Percentiles rank a stretch among this genome's conserved stretches.
Evolutionary conservation across 2,329 filamentous ascomycete genomes (phyloP).

Genomic region (Capronia epimyces): DNA sequence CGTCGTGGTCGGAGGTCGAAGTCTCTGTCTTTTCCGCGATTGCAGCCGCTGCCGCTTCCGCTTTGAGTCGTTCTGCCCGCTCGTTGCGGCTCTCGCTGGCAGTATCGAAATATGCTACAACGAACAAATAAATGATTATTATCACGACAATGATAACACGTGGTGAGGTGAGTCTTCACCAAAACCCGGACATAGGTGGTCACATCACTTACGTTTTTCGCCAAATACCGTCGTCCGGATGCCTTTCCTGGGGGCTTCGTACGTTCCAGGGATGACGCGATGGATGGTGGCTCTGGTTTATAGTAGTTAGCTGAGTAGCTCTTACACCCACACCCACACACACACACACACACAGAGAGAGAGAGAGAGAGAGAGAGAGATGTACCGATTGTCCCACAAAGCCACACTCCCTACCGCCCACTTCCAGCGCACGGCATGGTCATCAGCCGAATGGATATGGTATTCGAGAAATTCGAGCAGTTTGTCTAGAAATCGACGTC

Average conservation of each 20-base stretch:
- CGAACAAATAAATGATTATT: background rate
- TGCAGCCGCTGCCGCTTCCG: background rate
- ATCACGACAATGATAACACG: background rate
- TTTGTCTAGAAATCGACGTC: constrained; percentile 8
- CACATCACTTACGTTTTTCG: constrained; percentile 39
- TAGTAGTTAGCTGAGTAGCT: background rate
- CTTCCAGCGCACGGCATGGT: constrained; percentile 49
- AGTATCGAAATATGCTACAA: constrained; percentile 22
- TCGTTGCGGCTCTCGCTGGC: constrained; percentile 26
- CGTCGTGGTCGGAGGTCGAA: no score
- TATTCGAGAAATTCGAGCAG: constrained; percentile 26
- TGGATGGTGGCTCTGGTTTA: constrained; percentile 35
- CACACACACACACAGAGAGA: no score
- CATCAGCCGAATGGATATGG: constrained; percentile 48
- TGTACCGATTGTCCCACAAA: constrained; percentile 47
- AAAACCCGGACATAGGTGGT: background rate
- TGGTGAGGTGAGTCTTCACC: background rate
- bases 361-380: no score
- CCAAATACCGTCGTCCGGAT: constrained; percentile 44
- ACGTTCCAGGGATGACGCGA: constrained; percentile 42
- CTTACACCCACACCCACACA: no score
- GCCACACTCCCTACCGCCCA: constrained; percentile 48
- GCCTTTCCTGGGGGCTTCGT: constrained; percentile 36
- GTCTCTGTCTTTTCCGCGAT: no score
- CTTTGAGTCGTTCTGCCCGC: background rate